Conservation (phyloP, 192 early-diverging fungal species). For the Rhizophagus prolifer region DNA sequence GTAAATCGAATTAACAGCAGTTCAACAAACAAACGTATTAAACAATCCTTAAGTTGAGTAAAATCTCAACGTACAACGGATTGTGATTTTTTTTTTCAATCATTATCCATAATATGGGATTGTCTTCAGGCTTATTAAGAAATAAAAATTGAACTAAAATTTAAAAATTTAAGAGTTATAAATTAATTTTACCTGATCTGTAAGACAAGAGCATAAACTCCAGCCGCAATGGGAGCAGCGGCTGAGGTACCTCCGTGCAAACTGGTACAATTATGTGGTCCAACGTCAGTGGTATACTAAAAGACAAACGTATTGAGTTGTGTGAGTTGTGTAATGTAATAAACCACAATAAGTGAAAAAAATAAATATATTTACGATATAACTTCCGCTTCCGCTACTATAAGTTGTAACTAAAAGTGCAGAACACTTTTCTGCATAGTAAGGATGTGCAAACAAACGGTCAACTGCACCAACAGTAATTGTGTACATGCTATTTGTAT, state of each 20-base stretch:
- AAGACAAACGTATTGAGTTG: background rate
- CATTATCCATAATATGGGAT: no score
- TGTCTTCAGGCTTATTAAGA: no score
- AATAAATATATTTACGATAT: conserved; percentile 61
- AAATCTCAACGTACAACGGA: no score
- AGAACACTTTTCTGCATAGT: conserved; percentile 85
- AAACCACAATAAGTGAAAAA: conserved; percentile 8
- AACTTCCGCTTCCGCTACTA: conserved; percentile 71
- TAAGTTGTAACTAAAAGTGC: conserved; percentile 92
- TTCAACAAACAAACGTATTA: no score
- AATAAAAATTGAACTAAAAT: background rate
- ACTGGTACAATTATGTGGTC: conserved; percentile 68
- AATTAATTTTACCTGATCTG: conserved; percentile 44
- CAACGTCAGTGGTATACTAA: conserved; percentile 86
- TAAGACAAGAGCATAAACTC: conserved; percentile 85
- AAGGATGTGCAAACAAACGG: conserved; percentile 68
- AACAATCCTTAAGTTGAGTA: no score
- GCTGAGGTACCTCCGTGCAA: conserved; percentile 93
- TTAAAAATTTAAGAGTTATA: background rate
- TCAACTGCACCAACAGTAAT: conserved; percentile 91
- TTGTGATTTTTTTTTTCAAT: no score
- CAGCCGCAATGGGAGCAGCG: conserved; percentile 90
- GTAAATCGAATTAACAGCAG: background rate
- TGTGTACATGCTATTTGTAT: conserved; percentile 95
- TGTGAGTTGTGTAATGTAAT: background rate